Conservation (phyloP, 768 basidiomycete species). For the Clathrus columnatus region DNA sequence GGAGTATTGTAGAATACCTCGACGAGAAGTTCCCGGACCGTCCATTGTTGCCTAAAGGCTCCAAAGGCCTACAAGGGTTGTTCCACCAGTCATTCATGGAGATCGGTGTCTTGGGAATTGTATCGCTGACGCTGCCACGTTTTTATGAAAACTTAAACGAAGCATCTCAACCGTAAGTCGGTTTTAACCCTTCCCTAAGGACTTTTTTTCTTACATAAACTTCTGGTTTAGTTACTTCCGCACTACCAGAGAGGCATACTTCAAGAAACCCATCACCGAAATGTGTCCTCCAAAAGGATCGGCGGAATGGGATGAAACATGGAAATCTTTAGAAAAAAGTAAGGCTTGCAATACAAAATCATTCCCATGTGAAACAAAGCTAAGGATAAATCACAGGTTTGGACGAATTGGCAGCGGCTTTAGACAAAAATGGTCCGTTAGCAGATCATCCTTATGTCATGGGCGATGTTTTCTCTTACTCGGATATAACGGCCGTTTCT, state of each 20-base stretch:
- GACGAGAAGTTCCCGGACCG: slow-evolving; percentile 41
- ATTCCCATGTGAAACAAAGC: background rate
- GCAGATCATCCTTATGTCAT: slow-evolving; percentile 25
- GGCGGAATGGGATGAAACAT: background rate
- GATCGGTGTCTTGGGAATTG: slow-evolving; percentile 33
- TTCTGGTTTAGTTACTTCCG: background rate
- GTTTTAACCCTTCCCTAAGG: background rate
- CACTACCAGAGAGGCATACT: background rate
- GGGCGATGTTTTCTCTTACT: slow-evolving; percentile 30
- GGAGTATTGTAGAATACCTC: slow-evolving; percentile 40
- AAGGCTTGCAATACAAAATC: background rate
- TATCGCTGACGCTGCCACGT: slow-evolving; percentile 53
- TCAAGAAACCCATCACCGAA: background rate
- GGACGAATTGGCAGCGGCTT: slow-evolving; percentile 12
- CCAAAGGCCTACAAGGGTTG: slow-evolving; percentile 31
- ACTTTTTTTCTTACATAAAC: background rate
- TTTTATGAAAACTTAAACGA: background rate
- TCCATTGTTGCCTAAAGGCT: slow-evolving; percentile 29
- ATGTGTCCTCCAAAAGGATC: slow-evolving; percentile 1
- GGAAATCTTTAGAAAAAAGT: background rate
- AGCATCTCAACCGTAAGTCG: background rate
- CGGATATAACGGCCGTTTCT: slow-evolving; percentile 26
- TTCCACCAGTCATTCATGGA: slow-evolving; percentile 21
- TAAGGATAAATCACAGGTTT: background rate
- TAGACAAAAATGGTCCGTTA: slow-evolving; percentile 23